Evolutionary conservation across 163 green algal genomes (phyloP), one percentile per base, ranked within the genome.

Genomic region (Picocystis sp.): DNA sequence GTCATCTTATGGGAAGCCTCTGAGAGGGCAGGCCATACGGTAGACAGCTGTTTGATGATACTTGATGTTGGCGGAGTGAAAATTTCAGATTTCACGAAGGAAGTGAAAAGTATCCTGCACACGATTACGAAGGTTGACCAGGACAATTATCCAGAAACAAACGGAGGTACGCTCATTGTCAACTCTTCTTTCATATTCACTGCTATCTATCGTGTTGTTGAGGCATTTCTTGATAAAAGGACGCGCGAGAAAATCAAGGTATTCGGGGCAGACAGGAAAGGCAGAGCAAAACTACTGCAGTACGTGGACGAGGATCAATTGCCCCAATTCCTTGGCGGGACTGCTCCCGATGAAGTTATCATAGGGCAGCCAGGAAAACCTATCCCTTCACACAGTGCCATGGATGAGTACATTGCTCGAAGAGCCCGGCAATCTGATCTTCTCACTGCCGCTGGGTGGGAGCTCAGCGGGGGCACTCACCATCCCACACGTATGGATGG

Each of bases 141-240:
- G 22, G 53, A 59, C 25, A 86, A 90, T 61, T 90, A 93, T 66
- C 84, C 83, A 0, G 83, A 94, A 72, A 92, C 83, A 58, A 62
- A 93, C 59, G 84, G 81, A 45, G 75, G 85, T 56, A 93, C 84
- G 29, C 77, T 79, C 60, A 92, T 94, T 69, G 92, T 94, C 70
- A 94, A 94, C 62, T 81, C 81, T 2, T 74, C 75, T n/a, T 47
- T 62, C 50, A 71, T 87, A 22, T 93, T 94, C 70, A 79, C 78
- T 56, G 67, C 78, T 47, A 67, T 93, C 2, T 94, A 76, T 73
- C 45, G 42, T 1, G 42, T 86, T 17, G 66, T 93, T 11, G 15
- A 88, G 64, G 72, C 72, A 14, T 76, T 91, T 55, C 69, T 94
- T 24, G 82, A 93, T 56, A 47, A 69, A 14, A 70, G 84, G 53